phyloP scores from a whole-genome alignment of 495 filamentous ascomycete genomes.

The Cryomyces minteri region DNA sequence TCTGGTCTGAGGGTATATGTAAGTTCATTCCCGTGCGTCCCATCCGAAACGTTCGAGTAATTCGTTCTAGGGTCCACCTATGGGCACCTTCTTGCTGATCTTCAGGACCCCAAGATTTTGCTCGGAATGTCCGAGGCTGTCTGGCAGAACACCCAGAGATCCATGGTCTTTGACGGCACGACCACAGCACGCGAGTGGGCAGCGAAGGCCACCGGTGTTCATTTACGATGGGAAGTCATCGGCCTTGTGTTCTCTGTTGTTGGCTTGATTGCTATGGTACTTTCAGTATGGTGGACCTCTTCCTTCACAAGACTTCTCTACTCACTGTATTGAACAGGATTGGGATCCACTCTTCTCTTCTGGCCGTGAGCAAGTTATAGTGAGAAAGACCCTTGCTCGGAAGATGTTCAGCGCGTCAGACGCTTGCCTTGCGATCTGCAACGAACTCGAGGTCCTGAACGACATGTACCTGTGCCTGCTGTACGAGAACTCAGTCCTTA shows the following conservation, averaged over 20 bases:
- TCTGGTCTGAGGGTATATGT: no score
- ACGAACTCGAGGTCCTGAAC: constrained; percentile 15
- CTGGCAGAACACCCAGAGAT: no score
- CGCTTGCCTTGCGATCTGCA: constrained; percentile 16
- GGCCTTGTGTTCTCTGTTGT: constrained; percentile 32
- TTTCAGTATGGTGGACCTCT: constrained; percentile 2
- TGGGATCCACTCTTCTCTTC: constrained; percentile 18
- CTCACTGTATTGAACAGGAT: constrained; percentile 5
- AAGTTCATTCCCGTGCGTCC: no score
- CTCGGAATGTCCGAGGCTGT: no score
- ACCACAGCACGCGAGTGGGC: no score
- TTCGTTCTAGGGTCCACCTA: no score
- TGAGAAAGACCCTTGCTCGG: constrained; percentile 10
- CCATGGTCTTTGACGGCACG: no score
- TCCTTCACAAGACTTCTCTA: no score
- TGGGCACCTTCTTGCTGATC: no score
- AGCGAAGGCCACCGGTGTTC: constrained; percentile 20
- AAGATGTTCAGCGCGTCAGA: constrained; percentile 14
- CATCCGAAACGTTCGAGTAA: no score
- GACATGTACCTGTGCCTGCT: constrained; percentile 19
- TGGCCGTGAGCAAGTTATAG: constrained; percentile 10
- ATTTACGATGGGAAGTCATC: constrained; percentile 40
- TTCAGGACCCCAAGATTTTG: no score
- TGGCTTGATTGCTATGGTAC: constrained; percentile 22
- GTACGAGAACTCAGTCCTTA: constrained; percentile 15